phyloP scores from a whole-genome alignment of 495 filamentous ascomycete genomes.

The Parachaetomium inaequale region DNA sequence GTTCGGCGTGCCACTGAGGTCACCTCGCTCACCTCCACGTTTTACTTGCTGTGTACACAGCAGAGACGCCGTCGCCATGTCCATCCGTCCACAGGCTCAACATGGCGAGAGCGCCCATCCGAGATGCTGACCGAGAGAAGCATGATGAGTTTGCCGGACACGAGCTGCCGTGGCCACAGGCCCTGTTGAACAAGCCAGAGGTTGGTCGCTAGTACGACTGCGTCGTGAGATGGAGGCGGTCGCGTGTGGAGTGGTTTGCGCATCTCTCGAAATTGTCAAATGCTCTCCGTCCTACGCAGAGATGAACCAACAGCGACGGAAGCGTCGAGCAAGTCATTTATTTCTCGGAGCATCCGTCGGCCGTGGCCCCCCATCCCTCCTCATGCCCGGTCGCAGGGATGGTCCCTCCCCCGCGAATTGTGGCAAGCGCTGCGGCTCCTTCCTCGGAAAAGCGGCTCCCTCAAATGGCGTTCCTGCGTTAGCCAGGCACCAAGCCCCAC shows the following conservation, averaged over 20 bases:
- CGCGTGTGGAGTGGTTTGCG: conserved; percentile 2
- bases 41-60: neutral
- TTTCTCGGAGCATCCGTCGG: neutral
- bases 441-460: conserved; percentile 9
- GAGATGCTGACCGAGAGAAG: neutral
- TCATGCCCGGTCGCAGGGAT: neutral
- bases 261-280: conserved; percentile 9
- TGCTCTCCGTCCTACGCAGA: neutral
- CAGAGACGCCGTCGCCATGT: neutral
- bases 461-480: conserved; percentile 12
- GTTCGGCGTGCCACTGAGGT: conserved; percentile 10
- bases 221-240: conserved; percentile 6
- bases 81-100: neutral
- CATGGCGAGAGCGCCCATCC: neutral
- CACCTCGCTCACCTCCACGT: neutral
- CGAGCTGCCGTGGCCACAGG: conserved; percentile 15
- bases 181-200: conserved; percentile 11
- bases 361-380: neutral
- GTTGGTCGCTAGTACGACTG: conserved; percentile 8
- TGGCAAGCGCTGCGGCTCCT: neutral
- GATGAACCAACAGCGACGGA: neutral
- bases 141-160: conserved; percentile 8
- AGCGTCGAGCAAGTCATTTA: neutral
- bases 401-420: conserved; percentile 1
- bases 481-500: conserved; percentile 22